phyloP scores from a whole-genome alignment of 768 basidiomycete species.

The Tricholoma matsutake region DNA sequence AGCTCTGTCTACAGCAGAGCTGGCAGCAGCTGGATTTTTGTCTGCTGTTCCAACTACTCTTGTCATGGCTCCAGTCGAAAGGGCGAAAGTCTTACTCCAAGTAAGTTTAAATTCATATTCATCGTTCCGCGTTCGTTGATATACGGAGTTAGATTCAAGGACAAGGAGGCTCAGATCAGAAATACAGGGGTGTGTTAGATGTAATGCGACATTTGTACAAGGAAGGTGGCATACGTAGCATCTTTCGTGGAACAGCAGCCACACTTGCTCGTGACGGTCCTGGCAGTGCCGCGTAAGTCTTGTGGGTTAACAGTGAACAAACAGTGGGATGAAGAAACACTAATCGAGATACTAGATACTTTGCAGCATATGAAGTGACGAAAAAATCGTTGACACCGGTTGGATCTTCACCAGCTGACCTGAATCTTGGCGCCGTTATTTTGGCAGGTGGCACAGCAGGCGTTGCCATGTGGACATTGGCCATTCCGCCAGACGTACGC shows the following conservation, averaged over 20 bases:
- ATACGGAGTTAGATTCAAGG: constrained; percentile 70
- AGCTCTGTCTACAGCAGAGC: constrained; percentile 67
- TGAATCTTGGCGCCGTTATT: constrained; percentile 85
- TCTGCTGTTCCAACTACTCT: constrained; percentile 91
- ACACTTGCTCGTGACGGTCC: constrained; percentile 95
- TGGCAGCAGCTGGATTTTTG: constrained; percentile 91
- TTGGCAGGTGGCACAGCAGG: constrained; percentile 93
- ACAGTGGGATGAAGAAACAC: not conserved
- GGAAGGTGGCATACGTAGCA: constrained; percentile 88
- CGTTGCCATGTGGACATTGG: constrained; percentile 97
- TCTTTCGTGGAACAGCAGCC: constrained; percentile 91
- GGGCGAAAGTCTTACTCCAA: constrained; percentile 95
- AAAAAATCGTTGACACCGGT: constrained; percentile 84
- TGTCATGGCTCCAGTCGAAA: constrained; percentile 93
- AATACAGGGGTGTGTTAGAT: constrained; percentile 90
- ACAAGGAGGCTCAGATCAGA: constrained; percentile 65
- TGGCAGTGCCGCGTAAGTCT: constrained; percentile 88
- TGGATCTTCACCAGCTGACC: constrained; percentile 72
- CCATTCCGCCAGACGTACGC: constrained; percentile 93
- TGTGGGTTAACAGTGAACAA: not conserved
- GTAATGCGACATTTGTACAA: constrained; percentile 88
- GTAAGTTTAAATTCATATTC: constrained; percentile 32
- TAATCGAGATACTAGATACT: constrained; percentile 60
- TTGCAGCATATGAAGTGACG: constrained; percentile 93
- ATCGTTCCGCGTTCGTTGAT: constrained; percentile 7